phyloP scores from a whole-genome alignment of 805 yeast genomes.

The Limtongia smithiae region DNA sequence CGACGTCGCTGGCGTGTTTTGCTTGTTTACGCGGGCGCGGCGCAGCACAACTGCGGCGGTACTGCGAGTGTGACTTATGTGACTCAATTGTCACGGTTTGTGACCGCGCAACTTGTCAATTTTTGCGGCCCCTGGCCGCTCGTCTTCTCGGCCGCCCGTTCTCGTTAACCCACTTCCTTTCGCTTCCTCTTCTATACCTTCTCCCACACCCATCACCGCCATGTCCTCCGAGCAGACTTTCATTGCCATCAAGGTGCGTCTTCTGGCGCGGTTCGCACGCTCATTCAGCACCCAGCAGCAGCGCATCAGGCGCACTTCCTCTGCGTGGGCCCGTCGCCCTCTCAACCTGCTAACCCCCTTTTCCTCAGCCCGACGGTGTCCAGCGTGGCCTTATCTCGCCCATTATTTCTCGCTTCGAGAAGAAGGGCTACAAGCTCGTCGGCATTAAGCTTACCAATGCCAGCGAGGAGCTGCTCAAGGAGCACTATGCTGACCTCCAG shows the following conservation, averaged over 20 bases:
- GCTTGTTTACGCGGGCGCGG: no score
- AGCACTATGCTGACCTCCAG: slow-evolving; percentile 94
- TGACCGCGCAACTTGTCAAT: no score
- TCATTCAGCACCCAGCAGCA: no score
- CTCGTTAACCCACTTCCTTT: no score
- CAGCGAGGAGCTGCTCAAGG: slow-evolving; percentile 78
- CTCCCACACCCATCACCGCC: background rate
- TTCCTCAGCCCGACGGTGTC: slow-evolving; percentile 98
- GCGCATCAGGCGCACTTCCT: no score
- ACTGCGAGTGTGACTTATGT: no score
- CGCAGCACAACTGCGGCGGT: no score
- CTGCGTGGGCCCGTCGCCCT: background rate
- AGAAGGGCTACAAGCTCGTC: slow-evolving; percentile 92
- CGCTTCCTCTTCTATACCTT: background rate
- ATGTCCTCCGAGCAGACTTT: slow-evolving; percentile 36
- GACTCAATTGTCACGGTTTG: no score
- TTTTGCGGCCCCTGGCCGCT: no score
- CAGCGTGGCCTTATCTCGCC: slow-evolving; percentile 95
- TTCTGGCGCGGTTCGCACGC: no score
- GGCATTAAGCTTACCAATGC: slow-evolving; percentile 90
- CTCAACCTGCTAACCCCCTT: background rate
- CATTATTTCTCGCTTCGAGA: slow-evolving; percentile 89
- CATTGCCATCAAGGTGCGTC: slow-evolving; percentile 42
- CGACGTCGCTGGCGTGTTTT: no score
- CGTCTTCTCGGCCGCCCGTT: no score